phyloP scores from a whole-genome alignment of 345 rosid genomes.

The Murraya paniculata region DNA sequence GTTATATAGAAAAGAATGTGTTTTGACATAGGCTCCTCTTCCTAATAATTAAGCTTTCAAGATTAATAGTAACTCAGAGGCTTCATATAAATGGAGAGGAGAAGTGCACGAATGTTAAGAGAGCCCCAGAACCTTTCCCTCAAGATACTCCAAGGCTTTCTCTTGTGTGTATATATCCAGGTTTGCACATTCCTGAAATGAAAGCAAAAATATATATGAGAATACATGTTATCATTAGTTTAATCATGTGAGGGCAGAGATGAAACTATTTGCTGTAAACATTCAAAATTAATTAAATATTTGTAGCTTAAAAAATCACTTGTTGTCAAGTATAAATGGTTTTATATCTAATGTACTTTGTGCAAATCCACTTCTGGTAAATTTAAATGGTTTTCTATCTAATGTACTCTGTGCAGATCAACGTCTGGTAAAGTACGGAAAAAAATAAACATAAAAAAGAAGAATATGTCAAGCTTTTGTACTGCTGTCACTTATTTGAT shows the following conservation, averaged over 20 bases:
- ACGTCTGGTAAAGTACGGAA: neutral
- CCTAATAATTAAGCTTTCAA: neutral
- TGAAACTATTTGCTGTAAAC: neutral
- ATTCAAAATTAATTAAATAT: neutral
- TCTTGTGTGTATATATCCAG: conserved; percentile 48
- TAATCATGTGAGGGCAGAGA: neutral
- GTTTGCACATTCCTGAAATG: conserved; percentile 79
- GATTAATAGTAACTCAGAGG: neutral
- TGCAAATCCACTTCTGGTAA: neutral
- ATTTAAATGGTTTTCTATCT: neutral
- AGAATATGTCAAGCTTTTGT: neutral
- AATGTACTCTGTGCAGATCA: neutral
- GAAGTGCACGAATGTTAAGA: neutral
- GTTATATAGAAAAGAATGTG: neutral
- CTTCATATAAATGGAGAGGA: neutral
- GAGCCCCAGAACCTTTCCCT: conserved; percentile 52
- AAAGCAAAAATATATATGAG: conserved; percentile 16
- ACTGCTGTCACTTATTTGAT: neutral
- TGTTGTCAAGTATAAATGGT: neutral
- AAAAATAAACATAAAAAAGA: neutral
- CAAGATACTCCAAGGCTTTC: conserved; percentile 78
- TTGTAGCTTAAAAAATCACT: neutral
- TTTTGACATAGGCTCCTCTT: neutral
- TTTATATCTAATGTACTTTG: neutral
- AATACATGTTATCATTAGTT: neutral